These are phyloP conservation scores for Trypanosoma caninum DNA, from an alignment of 208 protist genomes.

Conservation along the genomic window DNA sequence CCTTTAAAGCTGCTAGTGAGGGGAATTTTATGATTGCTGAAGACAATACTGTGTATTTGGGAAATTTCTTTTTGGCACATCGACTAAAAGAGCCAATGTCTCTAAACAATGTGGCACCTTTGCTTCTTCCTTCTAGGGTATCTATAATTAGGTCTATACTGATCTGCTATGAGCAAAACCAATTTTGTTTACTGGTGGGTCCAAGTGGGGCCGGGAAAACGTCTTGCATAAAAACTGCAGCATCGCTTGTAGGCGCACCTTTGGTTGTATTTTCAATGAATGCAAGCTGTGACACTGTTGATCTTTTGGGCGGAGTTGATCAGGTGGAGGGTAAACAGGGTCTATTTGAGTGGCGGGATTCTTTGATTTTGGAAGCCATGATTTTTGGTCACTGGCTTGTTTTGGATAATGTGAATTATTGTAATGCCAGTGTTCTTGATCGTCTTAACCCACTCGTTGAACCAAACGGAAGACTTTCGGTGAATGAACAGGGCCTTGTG, in stretches of 20 bases:
- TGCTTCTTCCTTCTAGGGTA: slow-evolving; percentile 74
- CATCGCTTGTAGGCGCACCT: slow-evolving; percentile 85
- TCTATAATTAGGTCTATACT: slow-evolving; percentile 78
- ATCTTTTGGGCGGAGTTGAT: slow-evolving; percentile 99
- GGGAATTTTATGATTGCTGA: slow-evolving; percentile 71
- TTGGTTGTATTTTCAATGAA: slow-evolving; percentile 98
- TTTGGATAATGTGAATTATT: slow-evolving; percentile 99
- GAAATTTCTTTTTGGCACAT: slow-evolving; percentile 28
- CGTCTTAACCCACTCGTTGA: slow-evolving; percentile 99
- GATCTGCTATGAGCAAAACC: slow-evolving; percentile 89
- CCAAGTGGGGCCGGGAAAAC: slow-evolving; percentile 96
- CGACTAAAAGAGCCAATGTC: slow-evolving; percentile 10
- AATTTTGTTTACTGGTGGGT: slow-evolving; percentile 96
- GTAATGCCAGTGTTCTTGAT: slow-evolving; percentile 98
- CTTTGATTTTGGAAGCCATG: slow-evolving; percentile 95
- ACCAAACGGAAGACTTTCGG: slow-evolving; percentile 90
- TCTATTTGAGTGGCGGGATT: slow-evolving; percentile 99
- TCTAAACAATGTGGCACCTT: slow-evolving; percentile 1
- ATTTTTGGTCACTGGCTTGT: slow-evolving; percentile 98
- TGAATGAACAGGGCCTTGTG: slow-evolving; percentile 96
- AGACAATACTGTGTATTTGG: slow-evolving; percentile 62
- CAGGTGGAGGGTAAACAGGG: slow-evolving; percentile 96
- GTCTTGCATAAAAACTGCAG: slow-evolving; percentile 91
- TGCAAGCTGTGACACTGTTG: slow-evolving; percentile 97
- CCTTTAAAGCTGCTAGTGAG: no score